phyloP scores from a whole-genome alignment of 2,329 filamentous ascomycete genomes.

The Coniochaeta ligniaria region DNA sequence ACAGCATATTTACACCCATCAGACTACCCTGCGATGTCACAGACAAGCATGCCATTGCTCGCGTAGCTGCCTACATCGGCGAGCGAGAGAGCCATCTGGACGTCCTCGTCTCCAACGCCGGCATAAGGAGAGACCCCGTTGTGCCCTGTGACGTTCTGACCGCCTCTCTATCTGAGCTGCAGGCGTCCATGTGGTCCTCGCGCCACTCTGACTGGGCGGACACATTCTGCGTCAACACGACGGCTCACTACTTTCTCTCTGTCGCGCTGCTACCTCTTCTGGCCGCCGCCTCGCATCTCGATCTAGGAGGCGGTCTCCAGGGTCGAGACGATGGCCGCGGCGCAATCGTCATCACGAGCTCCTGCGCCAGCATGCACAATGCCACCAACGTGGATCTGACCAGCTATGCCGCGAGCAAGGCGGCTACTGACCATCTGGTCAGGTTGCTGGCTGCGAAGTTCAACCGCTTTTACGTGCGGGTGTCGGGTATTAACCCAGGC shows the following conservation, averaged over 20 bases:
- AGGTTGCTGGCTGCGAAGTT: constrained; percentile 40
- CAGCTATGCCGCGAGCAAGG: constrained; percentile 43
- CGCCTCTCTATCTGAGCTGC: constrained; percentile 31
- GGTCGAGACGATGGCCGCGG: constrained; percentile 20
- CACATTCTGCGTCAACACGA: constrained; percentile 39
- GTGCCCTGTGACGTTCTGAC: constrained; percentile 33
- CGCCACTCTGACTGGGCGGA: constrained; percentile 32
- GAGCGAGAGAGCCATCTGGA: constrained; percentile 32
- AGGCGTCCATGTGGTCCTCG: constrained; percentile 39
- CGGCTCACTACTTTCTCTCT: constrained; percentile 40
- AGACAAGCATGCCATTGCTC: constrained; percentile 30
- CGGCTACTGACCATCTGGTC: constrained; percentile 44
- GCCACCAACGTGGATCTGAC: constrained; percentile 44
- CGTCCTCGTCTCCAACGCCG: constrained; percentile 41
- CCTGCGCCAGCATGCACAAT: constrained; percentile 45
- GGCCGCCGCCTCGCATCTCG: constrained; percentile 21
- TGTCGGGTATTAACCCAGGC: constrained; percentile 23
- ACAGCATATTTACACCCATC: constrained; percentile 2
- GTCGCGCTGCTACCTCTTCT: constrained; percentile 38
- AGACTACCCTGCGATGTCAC: constrained; percentile 29
- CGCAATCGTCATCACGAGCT: constrained; percentile 39
- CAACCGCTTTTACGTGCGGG: constrained; percentile 20
- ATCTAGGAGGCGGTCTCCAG: not conserved
- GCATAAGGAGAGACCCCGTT: constrained; percentile 36
- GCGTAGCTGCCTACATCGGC: constrained; percentile 22